Percentiles rank a stretch among this genome's conserved stretches.
phyloP scores from a whole-genome alignment of 306 rosid genomes.

The Mimosa bimucronata region DNA sequence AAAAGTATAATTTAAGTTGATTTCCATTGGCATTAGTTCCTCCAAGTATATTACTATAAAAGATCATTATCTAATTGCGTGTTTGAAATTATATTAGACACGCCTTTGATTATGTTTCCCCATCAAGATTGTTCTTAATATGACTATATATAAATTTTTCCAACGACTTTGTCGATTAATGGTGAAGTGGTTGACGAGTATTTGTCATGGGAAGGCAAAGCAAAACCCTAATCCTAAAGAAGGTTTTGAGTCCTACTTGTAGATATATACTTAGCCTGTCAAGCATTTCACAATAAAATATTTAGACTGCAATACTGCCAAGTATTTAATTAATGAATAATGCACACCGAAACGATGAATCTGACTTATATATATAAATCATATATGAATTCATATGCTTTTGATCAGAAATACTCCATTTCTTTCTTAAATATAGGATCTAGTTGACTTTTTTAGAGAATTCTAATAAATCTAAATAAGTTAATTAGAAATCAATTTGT shows the following conservation, averaged over 20 bases:
- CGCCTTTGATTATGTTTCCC: conserved; percentile 26
- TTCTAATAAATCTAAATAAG: too few relatives aligned
- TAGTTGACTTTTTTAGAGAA: too few relatives aligned
- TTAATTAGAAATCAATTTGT: too few relatives aligned
- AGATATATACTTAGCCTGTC: conserved; percentile 51
- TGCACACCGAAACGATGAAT: conserved; percentile 16
- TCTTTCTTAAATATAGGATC: too few relatives aligned
- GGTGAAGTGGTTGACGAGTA: conserved; percentile 53
- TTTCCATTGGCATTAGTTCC: not conserved
- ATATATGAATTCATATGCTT: conserved; percentile 13
- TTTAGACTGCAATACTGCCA: conserved; percentile 13
- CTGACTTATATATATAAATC: conserved; percentile 12
- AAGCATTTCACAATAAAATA: conserved; percentile 62
- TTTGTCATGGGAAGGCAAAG: conserved; percentile 41
- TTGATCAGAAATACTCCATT: conserved; percentile 47
- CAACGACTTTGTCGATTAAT: conserved; percentile 42
- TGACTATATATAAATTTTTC: not conserved
- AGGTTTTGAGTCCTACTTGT: conserved; percentile 35
- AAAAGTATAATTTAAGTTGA: not conserved
- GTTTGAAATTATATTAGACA: conserved; percentile 18
- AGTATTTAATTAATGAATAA: conserved; percentile 4
- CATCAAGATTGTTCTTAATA: not conserved
- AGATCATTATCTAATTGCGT: conserved; percentile 19
- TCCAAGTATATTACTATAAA: not conserved
- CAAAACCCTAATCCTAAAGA: conserved; percentile 50